phyloP scores from a whole-genome alignment of 257 asterid genomes.

The Haberlea rhodopensis region DNA sequence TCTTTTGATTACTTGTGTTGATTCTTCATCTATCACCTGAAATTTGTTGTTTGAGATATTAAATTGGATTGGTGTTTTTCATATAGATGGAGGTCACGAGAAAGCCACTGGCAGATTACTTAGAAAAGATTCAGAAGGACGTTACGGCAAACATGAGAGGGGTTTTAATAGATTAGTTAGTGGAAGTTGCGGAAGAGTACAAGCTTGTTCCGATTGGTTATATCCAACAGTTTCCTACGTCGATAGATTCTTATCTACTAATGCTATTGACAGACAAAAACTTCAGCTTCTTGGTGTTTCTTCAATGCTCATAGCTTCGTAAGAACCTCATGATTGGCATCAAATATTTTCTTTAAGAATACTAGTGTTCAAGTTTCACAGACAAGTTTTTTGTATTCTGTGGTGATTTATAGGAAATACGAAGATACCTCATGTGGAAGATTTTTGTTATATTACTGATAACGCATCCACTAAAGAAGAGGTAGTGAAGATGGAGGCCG shows the following conservation, averaged over 20 bases:
- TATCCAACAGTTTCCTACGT: constrained; percentile 64
- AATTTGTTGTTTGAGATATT: constrained; percentile 1
- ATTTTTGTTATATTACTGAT: constrained; percentile 76
- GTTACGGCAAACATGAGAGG: constrained; percentile 84
- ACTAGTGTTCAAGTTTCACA: not conserved
- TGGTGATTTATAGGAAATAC: constrained; percentile 54
- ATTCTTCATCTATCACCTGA: not conserved
- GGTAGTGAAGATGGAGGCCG: constrained; percentile 84
- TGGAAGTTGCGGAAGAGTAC: constrained; percentile 88
- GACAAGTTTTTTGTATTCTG: constrained; percentile 1
- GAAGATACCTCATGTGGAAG: constrained; percentile 91
- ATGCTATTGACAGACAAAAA: constrained; percentile 42
- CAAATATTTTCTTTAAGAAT: not conserved
- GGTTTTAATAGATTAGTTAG: constrained; percentile 83
- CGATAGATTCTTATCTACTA: constrained; percentile 63
- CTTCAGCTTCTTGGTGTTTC: constrained; percentile 97
- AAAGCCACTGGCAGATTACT: constrained; percentile 65
- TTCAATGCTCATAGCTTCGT: constrained; percentile 98
- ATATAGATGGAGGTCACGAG: constrained; percentile 63
- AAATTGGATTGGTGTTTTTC: constrained; percentile 7
- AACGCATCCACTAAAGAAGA: constrained; percentile 57
- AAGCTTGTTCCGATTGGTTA: constrained; percentile 70
- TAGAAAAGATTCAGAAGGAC: constrained; percentile 73
- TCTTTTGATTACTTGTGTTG: too few relatives aligned
- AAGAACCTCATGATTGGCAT: constrained; percentile 30